phyloP scores from a whole-genome alignment of 768 basidiomycete species.

The Goffeauzyma gilvescens region DNA sequence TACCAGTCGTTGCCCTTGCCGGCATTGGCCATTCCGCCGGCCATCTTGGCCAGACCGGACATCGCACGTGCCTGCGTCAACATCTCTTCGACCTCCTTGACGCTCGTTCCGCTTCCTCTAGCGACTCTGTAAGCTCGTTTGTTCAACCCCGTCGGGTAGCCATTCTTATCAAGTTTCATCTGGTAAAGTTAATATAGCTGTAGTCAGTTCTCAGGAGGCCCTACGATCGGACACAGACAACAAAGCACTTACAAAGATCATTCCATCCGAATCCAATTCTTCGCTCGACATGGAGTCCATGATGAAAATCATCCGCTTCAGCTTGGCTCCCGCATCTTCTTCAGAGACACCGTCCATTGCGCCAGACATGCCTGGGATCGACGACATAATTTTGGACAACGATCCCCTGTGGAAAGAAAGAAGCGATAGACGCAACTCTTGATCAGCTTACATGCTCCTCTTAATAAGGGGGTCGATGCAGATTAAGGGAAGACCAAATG shows the following conservation, averaged over 20 bases:
- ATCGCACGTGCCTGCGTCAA: constrained; percentile 96
- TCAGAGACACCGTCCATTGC: constrained; percentile 68
- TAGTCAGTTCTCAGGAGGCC: background rate
- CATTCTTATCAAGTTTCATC: constrained; percentile 28
- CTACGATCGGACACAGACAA: background rate
- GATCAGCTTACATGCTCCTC: too few species aligned
- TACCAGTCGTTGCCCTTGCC: constrained; percentile 60
- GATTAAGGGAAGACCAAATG: background rate
- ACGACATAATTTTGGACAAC: constrained; percentile 89
- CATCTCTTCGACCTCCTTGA: constrained; percentile 93
- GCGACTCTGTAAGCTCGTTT: constrained; percentile 82
- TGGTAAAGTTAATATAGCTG: constrained; percentile 1
- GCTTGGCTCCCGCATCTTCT: constrained; percentile 69
- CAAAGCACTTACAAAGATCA: constrained; percentile 49
- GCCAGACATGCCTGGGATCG: constrained; percentile 93
- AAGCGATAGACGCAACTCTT: too few species aligned
- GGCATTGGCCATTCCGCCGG: constrained; percentile 37
- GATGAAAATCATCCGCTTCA: constrained; percentile 98
- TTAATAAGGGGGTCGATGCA: too few species aligned
- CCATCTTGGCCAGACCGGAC: constrained; percentile 96
- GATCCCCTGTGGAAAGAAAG: constrained; percentile 71
- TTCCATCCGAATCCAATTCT: constrained; percentile 89
- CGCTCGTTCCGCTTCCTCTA: constrained; percentile 76
- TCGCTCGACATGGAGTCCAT: constrained; percentile 89
- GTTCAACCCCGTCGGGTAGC: constrained; percentile 45